Evolutionary conservation across 2,329 filamentous ascomycete species (phyloP).

Genomic region (Paraphaeosphaeria minitans): DNA sequence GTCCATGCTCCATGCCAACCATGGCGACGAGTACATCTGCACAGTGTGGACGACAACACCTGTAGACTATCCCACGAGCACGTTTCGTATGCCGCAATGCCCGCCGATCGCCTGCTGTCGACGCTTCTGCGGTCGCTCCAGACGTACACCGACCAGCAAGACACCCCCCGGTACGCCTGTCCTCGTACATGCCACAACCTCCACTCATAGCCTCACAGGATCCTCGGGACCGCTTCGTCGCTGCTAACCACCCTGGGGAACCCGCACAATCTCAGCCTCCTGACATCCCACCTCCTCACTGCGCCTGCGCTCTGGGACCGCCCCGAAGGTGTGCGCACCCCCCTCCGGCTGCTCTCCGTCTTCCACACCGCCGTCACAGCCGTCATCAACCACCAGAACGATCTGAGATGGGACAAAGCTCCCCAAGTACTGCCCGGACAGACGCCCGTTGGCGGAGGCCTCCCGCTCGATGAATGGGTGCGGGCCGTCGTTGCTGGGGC

Average conservation of each 20-base stretch:
- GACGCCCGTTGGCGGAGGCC: constrained; percentile 49
- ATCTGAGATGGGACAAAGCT: constrained; percentile 37
- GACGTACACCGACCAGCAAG: constrained; percentile 61
- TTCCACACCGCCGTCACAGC: constrained; percentile 71
- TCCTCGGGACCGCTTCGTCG: constrained; percentile 69
- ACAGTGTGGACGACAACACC: background rate
- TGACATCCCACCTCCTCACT: constrained; percentile 73
- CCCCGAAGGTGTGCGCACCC: constrained; percentile 66
- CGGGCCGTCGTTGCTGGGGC: constrained; percentile 64
- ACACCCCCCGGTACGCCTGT: constrained; percentile 60
- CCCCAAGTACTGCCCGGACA: constrained; percentile 37
- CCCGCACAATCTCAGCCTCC: constrained; percentile 73
- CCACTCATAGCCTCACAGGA: constrained; percentile 36
- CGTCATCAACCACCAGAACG: constrained; percentile 55
- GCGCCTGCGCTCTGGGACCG: constrained; percentile 72
- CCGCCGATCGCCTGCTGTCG: constrained; percentile 69
- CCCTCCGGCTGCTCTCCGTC: constrained; percentile 70
- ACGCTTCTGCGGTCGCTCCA: constrained; percentile 69
- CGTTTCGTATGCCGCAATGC: constrained; percentile 55
- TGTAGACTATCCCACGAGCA: constrained; percentile 6
- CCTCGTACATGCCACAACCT: constrained; percentile 13
- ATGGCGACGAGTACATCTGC: background rate
- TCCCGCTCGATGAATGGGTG: constrained; percentile 62
- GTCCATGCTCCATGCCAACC: constrained; percentile 18
- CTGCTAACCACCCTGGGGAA: constrained; percentile 74